phyloP scores from a whole-genome alignment of 768 basidiomycete genomes.

The Naganishia kalamii region DNA sequence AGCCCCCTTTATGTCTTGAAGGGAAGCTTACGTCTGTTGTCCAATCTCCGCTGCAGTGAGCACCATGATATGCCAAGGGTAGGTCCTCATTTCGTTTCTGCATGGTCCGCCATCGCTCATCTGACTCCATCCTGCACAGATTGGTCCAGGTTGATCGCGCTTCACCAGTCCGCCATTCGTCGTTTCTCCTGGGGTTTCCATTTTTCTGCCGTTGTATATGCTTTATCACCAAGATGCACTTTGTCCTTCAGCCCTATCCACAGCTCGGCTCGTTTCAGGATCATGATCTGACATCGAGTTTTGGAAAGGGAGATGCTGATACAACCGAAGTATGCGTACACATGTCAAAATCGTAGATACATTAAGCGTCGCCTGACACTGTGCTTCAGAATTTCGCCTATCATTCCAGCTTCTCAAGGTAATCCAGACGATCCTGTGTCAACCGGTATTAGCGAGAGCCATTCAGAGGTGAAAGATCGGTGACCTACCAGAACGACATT shows the following conservation, averaged over 20 bases:
- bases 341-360: too few species aligned
- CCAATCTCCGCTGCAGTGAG: slow-evolving; percentile 30
- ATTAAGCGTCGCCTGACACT: background rate
- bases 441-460: background rate
- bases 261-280: too few species aligned
- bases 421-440: slow-evolving; percentile 64
- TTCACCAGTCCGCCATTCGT: background rate
- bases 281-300: too few species aligned
- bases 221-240: background rate
- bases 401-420: slow-evolving; percentile 84
- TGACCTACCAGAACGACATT: slow-evolving; percentile 66
- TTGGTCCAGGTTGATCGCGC: slow-evolving; percentile 37
- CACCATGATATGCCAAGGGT: slow-evolving; percentile 46
- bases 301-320: too few species aligned
- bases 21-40: background rate
- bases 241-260: background rate
- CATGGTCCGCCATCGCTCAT: background rate
- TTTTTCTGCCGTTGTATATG: background rate
- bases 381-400: too few species aligned
- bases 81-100: slow-evolving; percentile 16
- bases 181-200: background rate
- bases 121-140: slow-evolving; percentile 21
- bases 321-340: too few species aligned
- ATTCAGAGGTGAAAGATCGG: background rate
- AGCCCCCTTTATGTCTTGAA: background rate